A percentile compares a stretch with the other conserved stretches of the same genome.
Evolutionary conservation across 2,329 filamentous ascomycete species (phyloP).

Genomic region (Trichoderma sp.): DNA sequence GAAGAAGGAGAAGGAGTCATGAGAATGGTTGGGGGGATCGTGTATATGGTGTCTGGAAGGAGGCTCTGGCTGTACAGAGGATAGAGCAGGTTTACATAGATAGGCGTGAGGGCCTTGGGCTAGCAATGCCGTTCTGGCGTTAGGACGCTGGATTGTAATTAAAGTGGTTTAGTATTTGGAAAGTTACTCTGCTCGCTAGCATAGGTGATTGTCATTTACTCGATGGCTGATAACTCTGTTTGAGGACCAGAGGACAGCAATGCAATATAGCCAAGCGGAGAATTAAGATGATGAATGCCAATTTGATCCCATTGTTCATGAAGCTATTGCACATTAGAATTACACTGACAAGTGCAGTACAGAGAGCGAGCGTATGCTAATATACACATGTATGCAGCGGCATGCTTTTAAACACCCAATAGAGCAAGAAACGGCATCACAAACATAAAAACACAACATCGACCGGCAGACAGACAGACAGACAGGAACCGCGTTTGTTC

Average conservation of each 20-base stretch:
- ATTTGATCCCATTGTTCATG: not conserved
- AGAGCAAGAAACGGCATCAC: not conserved
- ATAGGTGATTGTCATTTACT: too few species aligned
- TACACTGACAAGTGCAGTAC: not conserved
- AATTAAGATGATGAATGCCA: not conserved
- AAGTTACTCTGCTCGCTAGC: too few species aligned
- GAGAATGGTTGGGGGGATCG: not conserved
- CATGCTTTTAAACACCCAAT: not conserved
- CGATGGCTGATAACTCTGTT: too few species aligned
- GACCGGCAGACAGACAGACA: constrained; percentile 20
- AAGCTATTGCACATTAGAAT: not conserved
- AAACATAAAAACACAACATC: not conserved
- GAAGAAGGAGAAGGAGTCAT: constrained; percentile 26
- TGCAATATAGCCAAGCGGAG: too few species aligned
- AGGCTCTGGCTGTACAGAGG: not conserved
- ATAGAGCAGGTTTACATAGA: not conserved
- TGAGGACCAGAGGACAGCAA: too few species aligned
- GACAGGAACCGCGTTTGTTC: constrained; percentile 22
- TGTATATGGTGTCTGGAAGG: not conserved
- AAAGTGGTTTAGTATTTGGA: not conserved
- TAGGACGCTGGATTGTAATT: not conserved
- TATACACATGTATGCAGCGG: not conserved
- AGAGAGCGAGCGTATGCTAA: not conserved
- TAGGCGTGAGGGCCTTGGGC: not conserved
- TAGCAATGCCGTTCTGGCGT: not conserved